phyloP scores from a whole-genome alignment of 169 alveolate genomes.

The Plasmodium berghei region DNA sequence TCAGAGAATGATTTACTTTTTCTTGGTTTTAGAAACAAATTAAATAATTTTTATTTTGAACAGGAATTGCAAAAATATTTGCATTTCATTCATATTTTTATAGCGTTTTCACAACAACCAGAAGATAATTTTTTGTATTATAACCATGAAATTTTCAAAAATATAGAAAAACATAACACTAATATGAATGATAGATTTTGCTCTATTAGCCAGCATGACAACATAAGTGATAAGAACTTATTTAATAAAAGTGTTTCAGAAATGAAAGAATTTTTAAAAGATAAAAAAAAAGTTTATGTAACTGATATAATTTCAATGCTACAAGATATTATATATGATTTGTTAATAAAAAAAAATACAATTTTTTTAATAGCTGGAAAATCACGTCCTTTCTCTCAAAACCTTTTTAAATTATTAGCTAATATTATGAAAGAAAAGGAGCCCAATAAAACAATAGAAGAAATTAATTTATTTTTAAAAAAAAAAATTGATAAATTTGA shows the following conservation, averaged over 20 bases:
- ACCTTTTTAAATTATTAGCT: constrained; percentile 34
- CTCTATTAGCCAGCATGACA: neutral
- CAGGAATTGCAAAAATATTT: constrained; percentile 8
- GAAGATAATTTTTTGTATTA: constrained; percentile 6
- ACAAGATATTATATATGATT: constrained; percentile 34
- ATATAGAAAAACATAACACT: neutral
- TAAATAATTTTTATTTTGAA: constrained; percentile 45
- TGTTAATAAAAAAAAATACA: constrained; percentile 19
- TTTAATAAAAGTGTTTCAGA: constrained; percentile 8
- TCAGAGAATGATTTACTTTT: constrained; percentile 27
- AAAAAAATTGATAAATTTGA: constrained; percentile 66
- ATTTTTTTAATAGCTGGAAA: constrained; percentile 57
- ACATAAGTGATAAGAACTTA: too few species aligned
- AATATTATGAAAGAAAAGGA: constrained; percentile 58
- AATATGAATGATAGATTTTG: neutral
- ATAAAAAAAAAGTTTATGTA: constrained; percentile 63
- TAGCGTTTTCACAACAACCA: constrained; percentile 46
- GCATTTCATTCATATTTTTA: constrained; percentile 32
- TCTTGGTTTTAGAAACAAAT: constrained; percentile 51
- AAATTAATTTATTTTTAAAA: constrained; percentile 59
- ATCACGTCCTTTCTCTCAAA: constrained; percentile 73
- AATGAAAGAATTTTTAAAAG: constrained; percentile 16
- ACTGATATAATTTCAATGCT: constrained; percentile 46
- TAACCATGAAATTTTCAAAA: neutral
- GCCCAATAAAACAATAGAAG: constrained; percentile 41